phyloP scores from a whole-genome alignment of 2,329 filamentous ascomycete genomes.

The Fonsecaea monophora region DNA sequence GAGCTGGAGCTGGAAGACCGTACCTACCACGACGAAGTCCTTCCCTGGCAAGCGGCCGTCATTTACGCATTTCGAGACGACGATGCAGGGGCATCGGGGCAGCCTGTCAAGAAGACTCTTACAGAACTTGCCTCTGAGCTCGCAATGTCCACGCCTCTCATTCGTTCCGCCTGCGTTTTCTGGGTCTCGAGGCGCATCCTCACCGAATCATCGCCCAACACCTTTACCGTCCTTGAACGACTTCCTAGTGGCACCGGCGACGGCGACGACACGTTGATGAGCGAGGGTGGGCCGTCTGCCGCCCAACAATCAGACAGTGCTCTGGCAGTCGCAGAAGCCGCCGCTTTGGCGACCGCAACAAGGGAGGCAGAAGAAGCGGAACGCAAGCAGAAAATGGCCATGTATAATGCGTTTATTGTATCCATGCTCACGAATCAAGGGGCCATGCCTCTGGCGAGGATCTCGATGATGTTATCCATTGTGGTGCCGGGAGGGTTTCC shows the following conservation, averaged over 20 bases:
- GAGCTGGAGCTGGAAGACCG: constrained; percentile 85
- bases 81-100: constrained; percentile 44
- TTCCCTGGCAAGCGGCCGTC: constrained; percentile 84
- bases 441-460: constrained; percentile 79
- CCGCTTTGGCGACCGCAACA: constrained; percentile 51
- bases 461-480: constrained; percentile 95
- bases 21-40: constrained; percentile 70
- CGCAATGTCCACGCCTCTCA: constrained; percentile 62
- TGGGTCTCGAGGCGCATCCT: constrained; percentile 67
- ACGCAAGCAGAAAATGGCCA: constrained; percentile 70
- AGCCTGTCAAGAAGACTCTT: constrained; percentile 49
- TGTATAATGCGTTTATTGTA: constrained; percentile 91
- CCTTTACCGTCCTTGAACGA: constrained; percentile 64
- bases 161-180: constrained; percentile 66
- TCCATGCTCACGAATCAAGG: constrained; percentile 95
- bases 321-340: constrained; percentile 45
- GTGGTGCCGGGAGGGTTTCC: constrained; percentile 85
- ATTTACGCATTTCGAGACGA: constrained; percentile 78
- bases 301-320: constrained; percentile 27
- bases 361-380: constrained; percentile 61
- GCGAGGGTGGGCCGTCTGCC: constrained; percentile 30
- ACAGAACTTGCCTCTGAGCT: constrained; percentile 57
- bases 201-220: constrained; percentile 52
- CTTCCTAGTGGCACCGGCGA: constrained; percentile 48
- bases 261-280: constrained; percentile 34